Evolutionary conservation across 2,329 filamentous ascomycete species (phyloP).

Genomic region (Boeremia exigua): DNA sequence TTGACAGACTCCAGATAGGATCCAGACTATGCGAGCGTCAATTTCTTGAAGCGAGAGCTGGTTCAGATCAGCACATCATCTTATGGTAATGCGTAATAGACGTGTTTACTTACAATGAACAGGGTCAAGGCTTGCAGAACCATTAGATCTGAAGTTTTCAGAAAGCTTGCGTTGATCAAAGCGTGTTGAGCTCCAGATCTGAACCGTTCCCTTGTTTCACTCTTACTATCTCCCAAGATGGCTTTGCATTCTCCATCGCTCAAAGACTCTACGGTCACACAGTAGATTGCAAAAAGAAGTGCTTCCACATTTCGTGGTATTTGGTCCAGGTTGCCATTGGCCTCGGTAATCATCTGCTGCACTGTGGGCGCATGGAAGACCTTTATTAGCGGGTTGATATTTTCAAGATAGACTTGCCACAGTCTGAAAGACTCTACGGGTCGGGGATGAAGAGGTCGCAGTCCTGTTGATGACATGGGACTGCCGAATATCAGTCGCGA

Average conservation of each 20-base stretch:
- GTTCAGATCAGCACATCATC: background rate
- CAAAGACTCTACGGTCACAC: slow-evolving; percentile 54
- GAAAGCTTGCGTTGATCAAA: slow-evolving; percentile 69
- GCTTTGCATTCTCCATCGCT: slow-evolving; percentile 60
- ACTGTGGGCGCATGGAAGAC: slow-evolving; percentile 74
- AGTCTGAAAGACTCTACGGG: slow-evolving; percentile 71
- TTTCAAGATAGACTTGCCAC: slow-evolving; percentile 77
- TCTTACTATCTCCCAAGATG: slow-evolving; percentile 62
- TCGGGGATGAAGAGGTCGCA: slow-evolving; percentile 62
- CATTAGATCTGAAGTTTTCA: slow-evolving; percentile 69
- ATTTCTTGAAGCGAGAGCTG: slow-evolving; percentile 54
- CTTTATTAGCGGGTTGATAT: slow-evolving; percentile 77
- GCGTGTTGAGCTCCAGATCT: slow-evolving; percentile 68
- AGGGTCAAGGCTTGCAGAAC: slow-evolving; percentile 72
- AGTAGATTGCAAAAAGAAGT: slow-evolving; percentile 43
- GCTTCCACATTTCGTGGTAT: slow-evolving; percentile 67
- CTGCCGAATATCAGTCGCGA: slow-evolving; percentile 30
- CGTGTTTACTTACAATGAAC: slow-evolving; percentile 62
- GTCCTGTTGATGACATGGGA: slow-evolving; percentile 12
- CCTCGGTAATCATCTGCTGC: slow-evolving; percentile 69
- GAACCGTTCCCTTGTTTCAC: slow-evolving; percentile 59
- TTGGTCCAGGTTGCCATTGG: slow-evolving; percentile 61
- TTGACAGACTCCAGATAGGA: slow-evolving; percentile 66
- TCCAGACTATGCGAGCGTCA: slow-evolving; percentile 65
- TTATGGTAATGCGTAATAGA: background rate